Conservation (phyloP, 371 early-diverging fungal species). For the Gilbertella persicaria region DNA sequence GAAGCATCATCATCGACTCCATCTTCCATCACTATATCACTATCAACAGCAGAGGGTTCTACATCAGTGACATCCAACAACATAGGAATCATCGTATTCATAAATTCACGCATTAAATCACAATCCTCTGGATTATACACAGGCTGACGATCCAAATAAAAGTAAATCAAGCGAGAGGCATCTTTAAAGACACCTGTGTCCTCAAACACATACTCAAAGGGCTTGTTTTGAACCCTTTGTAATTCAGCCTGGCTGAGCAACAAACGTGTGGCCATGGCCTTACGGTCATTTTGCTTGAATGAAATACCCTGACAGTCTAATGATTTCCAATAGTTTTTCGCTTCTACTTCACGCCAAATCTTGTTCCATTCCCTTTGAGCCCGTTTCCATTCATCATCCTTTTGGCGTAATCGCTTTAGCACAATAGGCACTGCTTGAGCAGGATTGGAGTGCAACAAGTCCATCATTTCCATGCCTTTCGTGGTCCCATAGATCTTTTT, state of each 20-base stretch:
- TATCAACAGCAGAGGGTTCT: conserved; percentile 24
- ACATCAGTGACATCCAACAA: conserved; percentile 67
- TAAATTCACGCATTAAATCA: conserved; percentile 70
- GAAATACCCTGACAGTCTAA: conserved; percentile 92
- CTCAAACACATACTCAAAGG: conserved; percentile 38
- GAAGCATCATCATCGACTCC: conserved; percentile 29
- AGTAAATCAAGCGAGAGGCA: conserved; percentile 60
- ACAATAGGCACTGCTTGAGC: conserved; percentile 94
- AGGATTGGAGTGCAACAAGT: conserved; percentile 92
- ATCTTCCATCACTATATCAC: conserved; percentile 40
- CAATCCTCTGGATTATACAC: conserved; percentile 63
- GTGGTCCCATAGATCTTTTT: conserved; percentile 90
- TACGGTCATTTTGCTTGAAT: conserved; percentile 88
- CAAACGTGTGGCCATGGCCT: conserved; percentile 73
- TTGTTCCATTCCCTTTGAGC: conserved; percentile 83
- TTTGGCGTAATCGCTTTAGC: conserved; percentile 94
- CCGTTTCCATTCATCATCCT: conserved; percentile 96
- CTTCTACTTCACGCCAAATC: conserved; percentile 95
- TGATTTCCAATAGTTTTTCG: conserved; percentile 95
- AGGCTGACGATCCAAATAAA: conserved; percentile 50
- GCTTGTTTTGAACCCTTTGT: conserved; percentile 28
- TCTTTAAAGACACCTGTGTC: conserved; percentile 68
- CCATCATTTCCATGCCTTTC: conserved; percentile 89
- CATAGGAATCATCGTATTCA: conserved; percentile 68
- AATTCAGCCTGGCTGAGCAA: conserved; percentile 87